phyloP scores from a whole-genome alignment of 208 protist genomes.

The Blechomonas ayalai region DNA sequence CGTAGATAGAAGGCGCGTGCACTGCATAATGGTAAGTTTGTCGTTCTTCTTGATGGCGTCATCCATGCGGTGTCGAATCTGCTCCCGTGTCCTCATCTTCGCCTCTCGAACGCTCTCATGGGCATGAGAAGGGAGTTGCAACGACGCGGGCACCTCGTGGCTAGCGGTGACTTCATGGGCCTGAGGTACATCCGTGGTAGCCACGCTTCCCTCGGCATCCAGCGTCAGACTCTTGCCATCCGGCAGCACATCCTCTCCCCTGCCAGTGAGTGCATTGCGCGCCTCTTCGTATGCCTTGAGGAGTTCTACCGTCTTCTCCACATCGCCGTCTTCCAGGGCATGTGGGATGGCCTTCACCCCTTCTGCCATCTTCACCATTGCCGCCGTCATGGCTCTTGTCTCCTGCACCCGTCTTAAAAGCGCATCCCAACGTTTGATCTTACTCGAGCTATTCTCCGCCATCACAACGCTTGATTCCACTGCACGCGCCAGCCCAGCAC shows the following conservation, averaged over 20 bases:
- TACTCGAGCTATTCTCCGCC: conserved; percentile 41
- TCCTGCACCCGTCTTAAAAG: conserved; percentile 48
- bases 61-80: conserved; percentile 22
- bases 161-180: background rate
- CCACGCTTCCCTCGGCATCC: background rate
- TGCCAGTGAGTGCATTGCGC: conserved; percentile 15
- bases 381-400: conserved; percentile 36
- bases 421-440: conserved; percentile 32
- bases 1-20: conserved; percentile 30
- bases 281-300: conserved; percentile 62
- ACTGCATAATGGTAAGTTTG: conserved; percentile 65
- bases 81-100: conserved; percentile 15
- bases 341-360: conserved; percentile 18
- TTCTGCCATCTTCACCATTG: conserved; percentile 35
- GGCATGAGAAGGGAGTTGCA: no score
- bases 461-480: conserved; percentile 38
- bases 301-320: conserved; percentile 45
- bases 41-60: conserved; percentile 27
- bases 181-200: no score
- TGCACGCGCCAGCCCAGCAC: conserved; percentile 29
- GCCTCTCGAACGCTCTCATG: conserved; percentile 12
- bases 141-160: no score
- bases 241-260: background rate
- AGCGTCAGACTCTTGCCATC: background rate
- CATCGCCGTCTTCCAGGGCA: conserved; percentile 26